Percentiles rank a stretch among this genome's conserved stretches.
These are phyloP conservation scores for Dittrichia graveolens DNA, from an alignment of 129 eudicot species.

Conservation along the genomic window DNA sequence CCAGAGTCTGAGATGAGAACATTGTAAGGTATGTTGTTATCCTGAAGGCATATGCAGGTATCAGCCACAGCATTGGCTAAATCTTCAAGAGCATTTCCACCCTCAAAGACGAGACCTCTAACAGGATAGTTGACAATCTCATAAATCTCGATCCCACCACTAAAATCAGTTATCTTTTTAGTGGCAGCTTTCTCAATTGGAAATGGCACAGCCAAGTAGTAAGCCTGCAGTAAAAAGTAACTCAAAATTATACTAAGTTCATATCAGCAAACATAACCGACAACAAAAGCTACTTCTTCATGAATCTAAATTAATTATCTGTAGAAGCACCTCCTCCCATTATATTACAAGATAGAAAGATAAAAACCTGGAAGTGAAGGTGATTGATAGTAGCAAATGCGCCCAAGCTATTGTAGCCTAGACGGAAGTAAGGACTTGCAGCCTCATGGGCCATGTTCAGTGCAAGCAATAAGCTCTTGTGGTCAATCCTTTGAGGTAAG, in stretches of 20 bases:
- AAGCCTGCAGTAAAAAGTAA: constrained; percentile 47
- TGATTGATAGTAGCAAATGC: constrained; percentile 92
- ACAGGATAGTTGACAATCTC: constrained; percentile 68
- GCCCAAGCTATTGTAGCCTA: constrained; percentile 88
- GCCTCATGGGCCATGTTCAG: constrained; percentile 68
- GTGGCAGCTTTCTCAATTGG: constrained; percentile 72
- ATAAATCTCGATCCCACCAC: constrained; percentile 45
- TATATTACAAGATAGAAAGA: constrained; percentile 12
- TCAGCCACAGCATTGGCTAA: constrained; percentile 53
- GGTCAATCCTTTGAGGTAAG: constrained; percentile 77
- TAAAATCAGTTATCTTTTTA: constrained; percentile 31
- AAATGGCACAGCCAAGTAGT: constrained; percentile 61
- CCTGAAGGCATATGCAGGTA: constrained; percentile 67
- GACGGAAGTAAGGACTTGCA: constrained; percentile 61
- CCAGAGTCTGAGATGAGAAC: constrained; percentile 70
- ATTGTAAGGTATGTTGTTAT: constrained; percentile 67
- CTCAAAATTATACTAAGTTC: too few species aligned
- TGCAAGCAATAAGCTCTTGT: constrained; percentile 62
- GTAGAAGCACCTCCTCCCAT: too few species aligned
- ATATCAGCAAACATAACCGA: not conserved
- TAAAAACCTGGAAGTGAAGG: constrained; percentile 76
- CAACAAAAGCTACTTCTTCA: not conserved
- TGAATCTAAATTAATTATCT: too few species aligned
- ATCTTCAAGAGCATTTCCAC: constrained; percentile 49
- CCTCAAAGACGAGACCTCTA: constrained; percentile 66